Percentiles rank a stretch among this genome's conserved stretches.
Conservation (phyloP, 2,329 filamentous ascomycete genomes). For the Xylariaceae sp. region DNA sequence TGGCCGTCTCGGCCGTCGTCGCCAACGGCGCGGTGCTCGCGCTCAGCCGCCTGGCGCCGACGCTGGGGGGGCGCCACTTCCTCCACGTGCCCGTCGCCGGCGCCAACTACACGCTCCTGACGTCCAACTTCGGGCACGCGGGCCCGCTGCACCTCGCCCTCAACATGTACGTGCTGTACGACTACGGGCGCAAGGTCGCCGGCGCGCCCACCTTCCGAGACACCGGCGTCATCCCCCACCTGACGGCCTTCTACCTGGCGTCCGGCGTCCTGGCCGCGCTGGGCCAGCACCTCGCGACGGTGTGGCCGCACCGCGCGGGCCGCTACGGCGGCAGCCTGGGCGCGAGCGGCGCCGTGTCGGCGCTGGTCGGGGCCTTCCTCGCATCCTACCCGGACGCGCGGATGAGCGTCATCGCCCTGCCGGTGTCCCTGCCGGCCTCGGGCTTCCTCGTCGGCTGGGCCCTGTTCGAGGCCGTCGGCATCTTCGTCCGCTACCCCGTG, state of each 20-base stretch:
- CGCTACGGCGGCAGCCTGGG: slow-evolving; percentile 7
- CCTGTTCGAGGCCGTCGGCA: slow-evolving; percentile 15
- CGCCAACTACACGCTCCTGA: slow-evolving; percentile 20
- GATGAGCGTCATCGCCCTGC: slow-evolving; percentile 15
- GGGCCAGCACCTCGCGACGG: slow-evolving; percentile 13
- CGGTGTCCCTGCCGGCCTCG: slow-evolving; percentile 8
- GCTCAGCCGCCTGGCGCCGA: slow-evolving; percentile 2
- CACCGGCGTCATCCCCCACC: slow-evolving; percentile 14
- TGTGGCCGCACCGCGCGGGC: slow-evolving; percentile 9
- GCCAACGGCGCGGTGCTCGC: slow-evolving; percentile 9
- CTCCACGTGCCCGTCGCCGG: slow-evolving; percentile 9
- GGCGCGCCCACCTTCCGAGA: slow-evolving; percentile 9
- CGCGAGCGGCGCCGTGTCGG: slow-evolving; percentile 19
- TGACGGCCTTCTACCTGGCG: slow-evolving; percentile 22
- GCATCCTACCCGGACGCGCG: slow-evolving; percentile 9
- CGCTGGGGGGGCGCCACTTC: slow-evolving; percentile 5
- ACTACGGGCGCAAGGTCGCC: slow-evolving; percentile 9
- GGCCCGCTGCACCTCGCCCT: slow-evolving; percentile 12
- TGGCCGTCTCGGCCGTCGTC: slow-evolving; percentile 8
- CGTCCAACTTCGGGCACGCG: slow-evolving; percentile 18
- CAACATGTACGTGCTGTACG: slow-evolving; percentile 16
- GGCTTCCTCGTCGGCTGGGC: slow-evolving; percentile 9
- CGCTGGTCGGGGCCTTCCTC: slow-evolving; percentile 15
- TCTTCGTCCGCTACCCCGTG: slow-evolving; percentile 14
- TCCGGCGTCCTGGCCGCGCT: slow-evolving; percentile 17